Conservation (phyloP, 2,329 filamentous ascomycete species). For the Knufia fluminis region DNA sequence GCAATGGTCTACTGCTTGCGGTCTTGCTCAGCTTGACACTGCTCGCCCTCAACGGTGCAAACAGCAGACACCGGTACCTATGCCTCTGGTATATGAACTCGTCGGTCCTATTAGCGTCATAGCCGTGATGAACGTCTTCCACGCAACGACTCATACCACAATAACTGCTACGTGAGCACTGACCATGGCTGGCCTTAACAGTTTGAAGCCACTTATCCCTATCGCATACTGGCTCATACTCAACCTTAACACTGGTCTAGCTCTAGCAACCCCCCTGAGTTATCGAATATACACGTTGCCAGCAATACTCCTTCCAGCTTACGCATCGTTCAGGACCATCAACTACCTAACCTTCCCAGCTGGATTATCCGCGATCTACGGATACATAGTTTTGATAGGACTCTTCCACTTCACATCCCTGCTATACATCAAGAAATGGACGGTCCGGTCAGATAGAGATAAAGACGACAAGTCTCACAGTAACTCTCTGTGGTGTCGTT, state of each 20-base stretch:
- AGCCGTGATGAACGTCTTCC: no score
- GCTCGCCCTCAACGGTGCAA: no score
- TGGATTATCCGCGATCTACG: constrained; percentile 6
- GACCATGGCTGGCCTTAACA: no score
- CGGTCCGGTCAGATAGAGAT: background rate
- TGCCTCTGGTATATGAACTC: no score
- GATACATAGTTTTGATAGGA: constrained; percentile 1
- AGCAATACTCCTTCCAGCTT: constrained; percentile 1
- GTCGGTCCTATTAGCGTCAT: no score
- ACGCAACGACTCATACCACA: no score
- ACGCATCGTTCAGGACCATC: constrained; percentile 6
- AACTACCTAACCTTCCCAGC: constrained; percentile 1
- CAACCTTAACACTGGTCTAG: constrained; percentile 1
- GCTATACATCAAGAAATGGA: constrained; percentile 10
- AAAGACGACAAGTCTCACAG: background rate
- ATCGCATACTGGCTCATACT: constrained; percentile 7
- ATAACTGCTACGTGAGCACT: no score
- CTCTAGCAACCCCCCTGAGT: background rate
- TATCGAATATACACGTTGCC: constrained; percentile 1
- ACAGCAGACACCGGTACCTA: no score
- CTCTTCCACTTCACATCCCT: constrained; percentile 7
- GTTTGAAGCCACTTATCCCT: constrained; percentile 12
- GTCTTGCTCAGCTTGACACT: no score
- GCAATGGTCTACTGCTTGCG: no score
- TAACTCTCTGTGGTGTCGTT: background rate